phyloP scores from a whole-genome alignment of 257 asterid species.

The Ballota nigra region DNA sequence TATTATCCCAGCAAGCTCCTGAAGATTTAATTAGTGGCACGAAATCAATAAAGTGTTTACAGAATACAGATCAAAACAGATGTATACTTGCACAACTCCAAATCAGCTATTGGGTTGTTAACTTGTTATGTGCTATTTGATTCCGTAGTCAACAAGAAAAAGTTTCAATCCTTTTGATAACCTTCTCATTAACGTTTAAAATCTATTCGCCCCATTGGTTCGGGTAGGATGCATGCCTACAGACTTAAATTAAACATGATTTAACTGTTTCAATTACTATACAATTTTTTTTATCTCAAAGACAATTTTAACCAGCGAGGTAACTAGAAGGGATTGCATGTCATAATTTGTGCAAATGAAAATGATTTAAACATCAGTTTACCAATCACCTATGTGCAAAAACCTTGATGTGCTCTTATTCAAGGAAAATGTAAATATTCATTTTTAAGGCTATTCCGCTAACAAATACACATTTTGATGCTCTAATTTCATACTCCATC shows the following conservation, averaged over 20 bases:
- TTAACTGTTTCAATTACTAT: background rate
- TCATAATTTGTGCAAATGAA: background rate
- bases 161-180: background rate
- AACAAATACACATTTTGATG: background rate
- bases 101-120: background rate
- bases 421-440: background rate
- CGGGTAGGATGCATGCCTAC: background rate
- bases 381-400: background rate
- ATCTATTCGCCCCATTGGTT: background rate
- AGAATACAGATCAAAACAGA: background rate
- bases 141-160: background rate
- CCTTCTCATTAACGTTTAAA: background rate
- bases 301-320: background rate
- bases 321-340: background rate
- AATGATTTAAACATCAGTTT: background rate
- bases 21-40: constrained; percentile 25
- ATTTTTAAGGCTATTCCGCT: background rate
- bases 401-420: background rate
- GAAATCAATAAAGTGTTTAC: constrained; percentile 10
- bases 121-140: background rate
- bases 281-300: background rate
- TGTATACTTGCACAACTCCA: background rate
- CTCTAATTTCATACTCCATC: background rate
- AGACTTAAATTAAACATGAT: background rate
- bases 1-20: constrained; percentile 98